Percentiles rank a stretch among this genome's conserved stretches.
Conservation (phyloP, 495 filamentous ascomycete genomes). For the Evernia prunastri region DNA sequence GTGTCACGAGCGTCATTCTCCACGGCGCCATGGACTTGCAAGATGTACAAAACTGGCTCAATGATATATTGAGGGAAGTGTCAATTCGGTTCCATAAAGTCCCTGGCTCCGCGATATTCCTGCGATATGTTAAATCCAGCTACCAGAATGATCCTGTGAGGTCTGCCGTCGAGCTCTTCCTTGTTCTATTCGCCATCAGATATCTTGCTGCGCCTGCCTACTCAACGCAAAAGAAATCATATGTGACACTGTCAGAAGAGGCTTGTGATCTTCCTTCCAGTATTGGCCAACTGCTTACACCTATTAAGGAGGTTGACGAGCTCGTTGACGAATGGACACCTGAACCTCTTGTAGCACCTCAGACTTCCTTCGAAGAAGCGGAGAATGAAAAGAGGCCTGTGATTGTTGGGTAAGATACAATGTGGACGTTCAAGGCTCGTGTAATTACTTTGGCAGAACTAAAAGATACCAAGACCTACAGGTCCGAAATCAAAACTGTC, state of each 20-base stretch:
- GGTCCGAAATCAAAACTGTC: conserved; percentile 84
- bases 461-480: conserved; percentile 54
- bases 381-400: conserved; percentile 82
- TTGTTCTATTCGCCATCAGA: conserved; percentile 91
- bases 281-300: neutral
- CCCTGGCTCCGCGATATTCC: conserved; percentile 86
- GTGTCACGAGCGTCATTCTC: neutral
- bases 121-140: conserved; percentile 90
- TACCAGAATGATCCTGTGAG: conserved; percentile 97
- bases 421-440: neutral
- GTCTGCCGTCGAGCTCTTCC: conserved; percentile 85
- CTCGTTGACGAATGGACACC: conserved; percentile 95
- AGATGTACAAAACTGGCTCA: conserved; percentile 66
- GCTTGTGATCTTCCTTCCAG: conserved; percentile 31
- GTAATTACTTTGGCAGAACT: neutral
- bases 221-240: conserved; percentile 76
- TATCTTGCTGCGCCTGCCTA: conserved; percentile 90
- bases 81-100: conserved; percentile 74
- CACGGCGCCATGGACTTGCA: conserved; percentile 65
- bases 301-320: conserved; percentile 79
- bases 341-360: conserved; percentile 74
- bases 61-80: conserved; percentile 58
- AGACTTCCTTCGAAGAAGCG: conserved; percentile 64
- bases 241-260: conserved; percentile 82
- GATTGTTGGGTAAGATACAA: conserved; percentile 65